Evolutionary conservation across 345 rosid genomes (phyloP).

Genomic region (Aquilaria sinensis): DNA sequence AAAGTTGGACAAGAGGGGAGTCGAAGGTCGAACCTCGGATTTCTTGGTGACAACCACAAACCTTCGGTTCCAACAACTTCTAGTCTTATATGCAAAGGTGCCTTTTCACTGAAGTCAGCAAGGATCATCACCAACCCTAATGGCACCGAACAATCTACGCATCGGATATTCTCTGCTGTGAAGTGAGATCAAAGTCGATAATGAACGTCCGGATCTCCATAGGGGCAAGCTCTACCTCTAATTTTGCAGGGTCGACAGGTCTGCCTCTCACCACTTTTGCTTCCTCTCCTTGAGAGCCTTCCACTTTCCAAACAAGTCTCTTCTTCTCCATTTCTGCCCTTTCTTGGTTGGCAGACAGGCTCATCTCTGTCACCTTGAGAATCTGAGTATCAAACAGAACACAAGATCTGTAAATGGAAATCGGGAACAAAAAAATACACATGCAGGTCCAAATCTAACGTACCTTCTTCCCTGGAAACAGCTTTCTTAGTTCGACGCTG

Average conservation of each 20-base stretch:
- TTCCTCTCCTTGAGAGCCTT: slow-evolving; percentile 28
- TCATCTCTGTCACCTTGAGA: slow-evolving; percentile 51
- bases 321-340: slow-evolving; percentile 70
- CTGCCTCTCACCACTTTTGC: slow-evolving; percentile 45
- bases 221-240: slow-evolving; percentile 79
- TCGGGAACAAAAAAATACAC: no score
- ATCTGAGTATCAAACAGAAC: slow-evolving; percentile 37
- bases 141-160: not conserved
- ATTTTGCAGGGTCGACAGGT: slow-evolving; percentile 41
- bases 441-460: no score
- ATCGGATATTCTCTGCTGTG: slow-evolving; percentile 15
- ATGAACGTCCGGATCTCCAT: slow-evolving; percentile 92
- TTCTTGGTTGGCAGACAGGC: slow-evolving; percentile 84
- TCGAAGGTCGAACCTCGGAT: no score
- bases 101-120: not conserved
- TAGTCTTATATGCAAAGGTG: not conserved
- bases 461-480: slow-evolving; percentile 60
- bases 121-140: not conserved
- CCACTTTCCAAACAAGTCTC: slow-evolving; percentile 72
- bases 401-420: not conserved
- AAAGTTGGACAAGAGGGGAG: no score
- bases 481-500: slow-evolving; percentile 58
- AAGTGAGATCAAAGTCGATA: slow-evolving; percentile 16
- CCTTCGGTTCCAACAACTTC: not conserved
- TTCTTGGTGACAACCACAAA: not conserved